These are phyloP conservation scores for Coniochaeta pulveracea DNA, from an alignment of 2,329 filamentous ascomycete genomes.

Conservation along the genomic window DNA sequence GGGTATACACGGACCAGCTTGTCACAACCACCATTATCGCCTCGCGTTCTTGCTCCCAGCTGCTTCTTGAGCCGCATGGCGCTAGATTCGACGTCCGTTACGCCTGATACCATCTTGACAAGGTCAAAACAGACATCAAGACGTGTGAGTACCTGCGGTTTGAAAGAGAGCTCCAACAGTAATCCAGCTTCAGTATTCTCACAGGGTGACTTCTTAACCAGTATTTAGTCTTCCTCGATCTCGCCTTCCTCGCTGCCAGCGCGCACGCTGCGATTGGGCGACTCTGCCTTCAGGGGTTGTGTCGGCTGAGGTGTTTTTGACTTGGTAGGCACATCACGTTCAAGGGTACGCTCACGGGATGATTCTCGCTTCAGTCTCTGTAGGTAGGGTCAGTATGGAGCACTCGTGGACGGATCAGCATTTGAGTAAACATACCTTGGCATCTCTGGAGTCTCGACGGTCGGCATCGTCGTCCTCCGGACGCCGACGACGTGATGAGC, in stretches of 20 bases:
- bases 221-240: constrained; percentile 79
- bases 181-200: too few relatives aligned
- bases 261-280: constrained; percentile 53
- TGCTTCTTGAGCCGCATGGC: too few relatives aligned
- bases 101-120: too few relatives aligned
- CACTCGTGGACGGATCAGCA: too few relatives aligned
- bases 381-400: constrained; percentile 18
- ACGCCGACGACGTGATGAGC: constrained; percentile 55
- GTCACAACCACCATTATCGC: too few relatives aligned
- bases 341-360: constrained; percentile 50
- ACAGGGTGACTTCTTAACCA: too few relatives aligned
- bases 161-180: too few relatives aligned
- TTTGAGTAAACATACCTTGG: constrained; percentile 45
- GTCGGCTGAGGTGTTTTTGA: constrained; percentile 38
- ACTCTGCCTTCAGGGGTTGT: constrained; percentile 17
- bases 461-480: constrained; percentile 58
- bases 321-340: constrained; percentile 42
- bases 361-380: constrained; percentile 48
- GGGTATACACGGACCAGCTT: too few relatives aligned
- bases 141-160: too few relatives aligned
- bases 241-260: constrained; percentile 96
- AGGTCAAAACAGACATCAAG: too few relatives aligned
- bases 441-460: constrained; percentile 52
- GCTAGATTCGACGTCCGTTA: too few relatives aligned
- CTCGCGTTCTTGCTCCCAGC: too few relatives aligned